Conservation (phyloP, 2,329 filamentous ascomycete genomes). For the Arthroderma sp. region DNA sequence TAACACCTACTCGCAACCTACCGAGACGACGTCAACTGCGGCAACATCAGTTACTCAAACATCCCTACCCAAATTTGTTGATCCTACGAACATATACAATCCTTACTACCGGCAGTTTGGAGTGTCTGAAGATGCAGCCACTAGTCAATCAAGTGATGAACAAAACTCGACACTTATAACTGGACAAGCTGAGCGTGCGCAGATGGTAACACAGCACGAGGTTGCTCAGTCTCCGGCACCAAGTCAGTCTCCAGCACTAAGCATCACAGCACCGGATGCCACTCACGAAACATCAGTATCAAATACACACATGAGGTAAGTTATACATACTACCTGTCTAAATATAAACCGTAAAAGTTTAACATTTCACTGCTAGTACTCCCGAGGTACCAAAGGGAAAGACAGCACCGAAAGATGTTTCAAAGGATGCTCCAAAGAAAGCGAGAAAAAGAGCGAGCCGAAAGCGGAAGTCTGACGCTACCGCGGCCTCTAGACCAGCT, state of each 20-base stretch:
- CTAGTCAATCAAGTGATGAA: not conserved
- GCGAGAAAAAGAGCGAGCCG: not conserved
- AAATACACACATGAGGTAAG: not conserved
- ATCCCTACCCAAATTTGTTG: constrained; percentile 34
- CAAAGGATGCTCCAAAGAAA: not conserved
- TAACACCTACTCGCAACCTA: not conserved
- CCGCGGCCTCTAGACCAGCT: not conserved
- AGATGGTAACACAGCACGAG: not conserved
- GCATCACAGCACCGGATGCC: not conserved
- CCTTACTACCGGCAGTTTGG: constrained; percentile 40
- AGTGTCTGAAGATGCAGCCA: constrained; percentile 11
- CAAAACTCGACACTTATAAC: not conserved
- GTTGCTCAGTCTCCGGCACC: not conserved
- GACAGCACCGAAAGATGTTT: not conserved
- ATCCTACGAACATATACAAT: constrained; percentile 44
- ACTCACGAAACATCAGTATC: not conserved
- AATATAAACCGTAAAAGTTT: not conserved
- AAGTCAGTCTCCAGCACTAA: not conserved
- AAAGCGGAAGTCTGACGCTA: not conserved
- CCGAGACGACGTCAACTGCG: not conserved
- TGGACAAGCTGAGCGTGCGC: not conserved
- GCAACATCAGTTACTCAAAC: not conserved
- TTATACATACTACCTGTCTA: not conserved
- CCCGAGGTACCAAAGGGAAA: not conserved
- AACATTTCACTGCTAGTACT: not conserved